These are phyloP conservation scores for Dovyalis caffra DNA, from an alignment of 345 rosid genomes.

Conservation along the genomic window DNA sequence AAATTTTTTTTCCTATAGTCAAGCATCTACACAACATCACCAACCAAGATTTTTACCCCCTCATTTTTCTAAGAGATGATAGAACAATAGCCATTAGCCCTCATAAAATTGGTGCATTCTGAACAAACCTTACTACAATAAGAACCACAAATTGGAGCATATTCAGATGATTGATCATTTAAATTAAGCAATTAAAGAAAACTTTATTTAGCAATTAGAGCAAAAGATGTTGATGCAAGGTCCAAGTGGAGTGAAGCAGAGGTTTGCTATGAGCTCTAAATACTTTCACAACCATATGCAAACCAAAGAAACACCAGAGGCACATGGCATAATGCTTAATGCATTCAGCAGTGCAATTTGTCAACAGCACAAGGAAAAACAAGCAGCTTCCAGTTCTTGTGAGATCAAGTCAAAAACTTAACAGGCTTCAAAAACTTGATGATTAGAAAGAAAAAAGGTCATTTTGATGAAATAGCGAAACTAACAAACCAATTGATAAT, in stretches of 20 bases:
- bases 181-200: not conserved
- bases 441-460: not conserved
- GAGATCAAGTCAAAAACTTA: not conserved
- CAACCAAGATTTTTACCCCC: not conserved
- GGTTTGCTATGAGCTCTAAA: not conserved
- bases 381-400: not conserved
- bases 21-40: not conserved
- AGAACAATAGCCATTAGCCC: not conserved
- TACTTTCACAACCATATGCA: not conserved
- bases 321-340: not conserved
- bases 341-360: not conserved
- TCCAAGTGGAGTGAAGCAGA: not conserved
- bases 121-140: not conserved
- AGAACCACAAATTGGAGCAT: not conserved
- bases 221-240: not conserved
- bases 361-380: not conserved
- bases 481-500: not conserved
- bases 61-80: not conserved
- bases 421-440: not conserved
- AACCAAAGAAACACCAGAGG: not conserved
- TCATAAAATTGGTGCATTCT: not conserved
- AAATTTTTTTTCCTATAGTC: not conserved
- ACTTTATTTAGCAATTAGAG: not conserved
- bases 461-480: not conserved
- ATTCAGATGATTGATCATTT: not conserved